Percentiles rank a stretch among this genome's conserved stretches.
Evolutionary conservation across 495 filamentous ascomycete genomes (phyloP).

Genomic region (Talaromyces nanjingensis): DNA sequence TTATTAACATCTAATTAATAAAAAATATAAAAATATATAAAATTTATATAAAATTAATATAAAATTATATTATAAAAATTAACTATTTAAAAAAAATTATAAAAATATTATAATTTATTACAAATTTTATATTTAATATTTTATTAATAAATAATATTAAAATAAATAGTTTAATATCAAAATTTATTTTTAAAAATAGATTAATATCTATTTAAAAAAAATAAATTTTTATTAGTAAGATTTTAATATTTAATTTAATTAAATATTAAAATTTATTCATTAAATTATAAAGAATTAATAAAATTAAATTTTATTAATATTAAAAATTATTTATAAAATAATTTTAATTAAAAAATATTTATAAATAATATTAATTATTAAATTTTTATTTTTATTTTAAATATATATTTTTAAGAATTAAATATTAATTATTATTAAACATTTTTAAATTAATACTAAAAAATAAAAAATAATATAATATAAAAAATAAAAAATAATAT

Average conservation of each 20-base stretch:
- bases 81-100: constrained; percentile 1
- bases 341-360: no score
- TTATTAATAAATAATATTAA: constrained; percentile 8
- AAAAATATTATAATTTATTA: constrained; percentile 8
- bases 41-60: not conserved
- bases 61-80: not conserved
- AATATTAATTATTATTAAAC: no score
- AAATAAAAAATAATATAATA: not conserved
- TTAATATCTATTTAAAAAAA: not conserved
- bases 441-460: no score
- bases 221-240: not conserved
- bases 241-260: not conserved
- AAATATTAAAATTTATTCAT: not conserved
- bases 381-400: no score
- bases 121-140: not conserved
- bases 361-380: no score
- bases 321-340: not conserved
- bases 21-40: not conserved
- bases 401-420: no score
- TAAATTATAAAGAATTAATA: not conserved
- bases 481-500: constrained; percentile 8
- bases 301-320: not conserved
- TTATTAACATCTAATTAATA: not conserved
- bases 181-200: not conserved
- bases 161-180: constrained; percentile 11